Percentiles rank a stretch among this genome's conserved stretches.
Evolutionary conservation across 345 rosid species (phyloP).

Genomic region (Xanthoceras sorbifolium): DNA sequence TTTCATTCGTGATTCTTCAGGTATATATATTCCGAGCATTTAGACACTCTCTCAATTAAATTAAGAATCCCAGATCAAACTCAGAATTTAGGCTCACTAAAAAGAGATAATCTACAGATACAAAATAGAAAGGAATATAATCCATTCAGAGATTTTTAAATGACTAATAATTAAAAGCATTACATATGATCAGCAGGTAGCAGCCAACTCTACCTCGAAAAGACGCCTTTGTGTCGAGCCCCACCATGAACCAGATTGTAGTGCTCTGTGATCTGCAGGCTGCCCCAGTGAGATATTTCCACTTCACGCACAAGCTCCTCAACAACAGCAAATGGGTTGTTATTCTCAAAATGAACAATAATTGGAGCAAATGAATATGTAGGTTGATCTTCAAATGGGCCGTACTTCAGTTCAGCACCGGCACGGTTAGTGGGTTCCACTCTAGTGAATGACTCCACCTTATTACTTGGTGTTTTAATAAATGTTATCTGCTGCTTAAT

Average conservation of each 20-base stretch:
- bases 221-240: conserved; percentile 93
- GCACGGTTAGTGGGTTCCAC: conserved; percentile 78
- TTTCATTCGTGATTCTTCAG: neutral
- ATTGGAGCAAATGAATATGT: conserved; percentile 80
- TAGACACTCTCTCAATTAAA: neutral
- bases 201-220: conserved; percentile 71
- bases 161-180: neutral
- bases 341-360: conserved; percentile 85
- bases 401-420: conserved; percentile 82
- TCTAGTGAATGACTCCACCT: conserved; percentile 86
- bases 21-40: neutral
- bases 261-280: conserved; percentile 82
- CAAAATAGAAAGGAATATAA: neutral
- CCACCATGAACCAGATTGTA: conserved; percentile 89
- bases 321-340: conserved; percentile 94
- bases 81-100: neutral
- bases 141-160: neutral
- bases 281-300: conserved; percentile 99
- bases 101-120: neutral
- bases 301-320: conserved; percentile 95
- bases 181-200: conserved; percentile 11
- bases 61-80: neutral
- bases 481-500: conserved; percentile 77
- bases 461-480: conserved; percentile 76
- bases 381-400: conserved; percentile 77